A percentile compares a stretch with the other conserved stretches of the same genome.
phyloP scores from a whole-genome alignment of 2,329 filamentous ascomycete genomes.

The Beauveria pseudobassiana region DNA sequence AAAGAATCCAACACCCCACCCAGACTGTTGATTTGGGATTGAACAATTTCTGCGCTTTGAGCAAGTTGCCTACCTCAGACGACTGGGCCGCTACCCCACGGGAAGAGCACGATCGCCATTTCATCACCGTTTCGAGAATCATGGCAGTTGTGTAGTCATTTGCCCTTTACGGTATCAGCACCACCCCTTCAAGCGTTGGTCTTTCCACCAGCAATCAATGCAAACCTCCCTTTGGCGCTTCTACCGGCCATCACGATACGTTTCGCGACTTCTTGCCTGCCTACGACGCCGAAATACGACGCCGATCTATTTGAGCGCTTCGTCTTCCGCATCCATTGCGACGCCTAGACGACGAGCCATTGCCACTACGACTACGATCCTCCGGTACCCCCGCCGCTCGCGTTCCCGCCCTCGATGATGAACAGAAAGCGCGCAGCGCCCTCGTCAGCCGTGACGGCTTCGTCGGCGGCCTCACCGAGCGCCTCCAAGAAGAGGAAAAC shows the following conservation, averaged over 20 bases:
- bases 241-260: neutral
- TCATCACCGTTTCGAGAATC: neutral
- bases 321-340: neutral
- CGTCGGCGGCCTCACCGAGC: conserved; percentile 13
- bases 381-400: neutral
- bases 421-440: conserved; percentile 24
- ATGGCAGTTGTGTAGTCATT: conserved; percentile 1
- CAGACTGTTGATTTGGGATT: conserved; percentile 6
- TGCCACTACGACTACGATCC: neutral
- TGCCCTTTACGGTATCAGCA: neutral
- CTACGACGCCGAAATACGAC: neutral
- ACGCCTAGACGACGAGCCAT: neutral
- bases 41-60: conserved; percentile 10
- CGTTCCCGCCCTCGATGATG: conserved; percentile 15
- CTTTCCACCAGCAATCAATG: conserved; percentile 1
- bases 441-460: conserved; percentile 13
- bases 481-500: conserved; percentile 40
- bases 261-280: neutral
- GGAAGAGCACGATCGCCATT: neutral
- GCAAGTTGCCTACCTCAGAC: neutral
- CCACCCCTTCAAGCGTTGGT: neutral
- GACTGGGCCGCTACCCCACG: neutral
- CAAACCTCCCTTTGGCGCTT: conserved; percentile 6
- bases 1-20: conserved; percentile 9
- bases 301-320: neutral